Conservation (phyloP, 1,139 yeast species). For the Insectozyma bohioensis region DNA sequence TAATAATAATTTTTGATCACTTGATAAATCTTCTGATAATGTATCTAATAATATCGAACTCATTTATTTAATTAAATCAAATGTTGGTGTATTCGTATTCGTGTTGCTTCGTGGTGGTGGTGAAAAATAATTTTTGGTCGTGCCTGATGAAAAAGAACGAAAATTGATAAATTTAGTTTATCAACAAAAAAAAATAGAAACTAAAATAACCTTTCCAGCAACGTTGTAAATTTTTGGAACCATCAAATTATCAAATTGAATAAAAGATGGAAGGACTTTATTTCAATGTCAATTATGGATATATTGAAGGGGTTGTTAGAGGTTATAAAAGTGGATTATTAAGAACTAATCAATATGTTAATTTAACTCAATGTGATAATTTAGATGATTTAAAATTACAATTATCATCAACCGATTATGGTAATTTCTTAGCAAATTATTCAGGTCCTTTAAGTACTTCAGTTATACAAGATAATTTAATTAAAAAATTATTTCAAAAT, state of each 20-base stretch:
- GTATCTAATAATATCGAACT: conserved; percentile 27
- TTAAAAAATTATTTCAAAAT: conserved; percentile 74
- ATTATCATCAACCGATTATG: conserved; percentile 93
- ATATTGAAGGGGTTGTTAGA: conserved; percentile 89
- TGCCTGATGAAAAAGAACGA: no score
- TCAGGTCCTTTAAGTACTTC: conserved; percentile 82
- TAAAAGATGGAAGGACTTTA: conserved; percentile 25
- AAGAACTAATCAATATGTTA: conserved; percentile 76
- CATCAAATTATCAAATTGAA: no score
- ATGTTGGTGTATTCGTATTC: no score
- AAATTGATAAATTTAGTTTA: no score
- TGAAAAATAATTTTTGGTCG: background rate
- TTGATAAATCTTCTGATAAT: conserved; percentile 21
- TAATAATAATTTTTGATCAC: conserved; percentile 12
- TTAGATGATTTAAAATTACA: conserved; percentile 93
- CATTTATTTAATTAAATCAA: no score
- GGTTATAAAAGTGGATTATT: conserved; percentile 89
- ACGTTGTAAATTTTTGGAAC: background rate
- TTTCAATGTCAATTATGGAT: conserved; percentile 88
- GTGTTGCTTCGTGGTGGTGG: no score
- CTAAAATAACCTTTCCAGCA: no score
- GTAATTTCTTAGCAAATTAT: conserved; percentile 81
- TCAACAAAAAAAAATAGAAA: no score
- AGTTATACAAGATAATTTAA: conserved; percentile 75
- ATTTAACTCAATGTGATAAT: conserved; percentile 93